Base-by-base conservation (phyloP, 768 basidiomycete species). In the Rhizopogon vinicolor region DNA sequence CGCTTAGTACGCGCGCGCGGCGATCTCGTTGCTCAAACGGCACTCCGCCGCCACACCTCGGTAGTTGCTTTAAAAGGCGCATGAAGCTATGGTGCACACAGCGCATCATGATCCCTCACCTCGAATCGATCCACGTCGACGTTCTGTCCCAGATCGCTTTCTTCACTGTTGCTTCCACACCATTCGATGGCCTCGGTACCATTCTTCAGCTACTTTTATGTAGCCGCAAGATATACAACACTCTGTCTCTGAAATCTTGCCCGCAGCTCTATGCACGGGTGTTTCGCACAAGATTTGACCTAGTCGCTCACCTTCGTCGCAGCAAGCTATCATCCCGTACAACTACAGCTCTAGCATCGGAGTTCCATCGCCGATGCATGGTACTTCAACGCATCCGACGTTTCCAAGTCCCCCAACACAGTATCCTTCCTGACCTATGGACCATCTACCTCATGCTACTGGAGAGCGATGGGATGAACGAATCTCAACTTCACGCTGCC, bases 201-300 rank as follows among this genome's bases (percentile, higher is more conserved):
- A 65, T 88, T 55, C 63, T 75, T 33, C 62, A 67, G 8, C 72
- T 88, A 37, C 63, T 79, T 48, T 65, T 78, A 55, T 78, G 80
- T 18, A 78, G 70, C 56, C 76, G 77, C 0, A 62, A 68, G 3
- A 60, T 86, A 25, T 67, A 83, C 51, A 64, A 65, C 40, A 67
- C 72, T 7, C 75, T 87, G 31, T 72, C 72, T 56, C 54, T 77
- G 44, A 63, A 63, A 18, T 55, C 68, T 29, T 75, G 76, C 43
- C 81, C 85, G 3, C 76, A 82, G 55, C 74, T 86, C 43, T 85
- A 84, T 62, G 82, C 83, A 40, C 68, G 70, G 58, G 74, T 86
- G 13, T 87, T 81, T 63, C 72, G 69, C 8, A 63, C 65, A 39
- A 77, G 72, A 58, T 86, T 86, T 57, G 82, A 84, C 62, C 59